These are phyloP conservation scores for Quercus phellos DNA, from an alignment of 331 rosid species.

Conservation along the genomic window DNA sequence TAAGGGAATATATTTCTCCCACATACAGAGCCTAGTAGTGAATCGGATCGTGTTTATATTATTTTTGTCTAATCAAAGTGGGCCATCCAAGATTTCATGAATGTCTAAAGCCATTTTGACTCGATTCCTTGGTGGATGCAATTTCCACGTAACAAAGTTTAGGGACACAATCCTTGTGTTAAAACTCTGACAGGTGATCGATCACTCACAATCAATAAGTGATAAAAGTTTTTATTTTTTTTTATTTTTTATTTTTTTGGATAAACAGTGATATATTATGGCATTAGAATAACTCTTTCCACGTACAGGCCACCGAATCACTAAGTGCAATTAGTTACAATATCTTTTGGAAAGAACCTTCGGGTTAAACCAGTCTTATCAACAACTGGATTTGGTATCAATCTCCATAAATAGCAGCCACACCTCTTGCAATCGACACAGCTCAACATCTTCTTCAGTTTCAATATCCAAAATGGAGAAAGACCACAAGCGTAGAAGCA, in stretches of 20 bases:
- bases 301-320: too few species aligned
- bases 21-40: not conserved
- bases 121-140: not conserved
- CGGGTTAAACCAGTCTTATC: too few species aligned
- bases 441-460: not conserved
- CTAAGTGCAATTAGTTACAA: too few species aligned
- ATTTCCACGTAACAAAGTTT: too few species aligned
- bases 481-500: constrained; percentile 8
- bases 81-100: not conserved
- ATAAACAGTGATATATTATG: too few species aligned
- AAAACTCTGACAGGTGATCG: too few species aligned
- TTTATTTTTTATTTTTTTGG: too few species aligned
- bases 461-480: constrained; percentile 19
- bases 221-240: too few species aligned
- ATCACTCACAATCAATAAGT: too few species aligned
- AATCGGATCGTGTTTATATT: not conserved
- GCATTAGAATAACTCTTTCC: too few species aligned
- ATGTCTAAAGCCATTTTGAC: not conserved
- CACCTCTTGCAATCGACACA: not conserved
- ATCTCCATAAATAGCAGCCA: not conserved
- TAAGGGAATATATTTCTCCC: not conserved
- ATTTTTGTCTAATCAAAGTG: not conserved
- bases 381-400: not conserved
- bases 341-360: too few species aligned
- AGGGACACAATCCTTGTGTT: too few species aligned